Conservation (phyloP, 2,329 filamentous ascomycete genomes). For the Davidsoniella eucalypti region DNA sequence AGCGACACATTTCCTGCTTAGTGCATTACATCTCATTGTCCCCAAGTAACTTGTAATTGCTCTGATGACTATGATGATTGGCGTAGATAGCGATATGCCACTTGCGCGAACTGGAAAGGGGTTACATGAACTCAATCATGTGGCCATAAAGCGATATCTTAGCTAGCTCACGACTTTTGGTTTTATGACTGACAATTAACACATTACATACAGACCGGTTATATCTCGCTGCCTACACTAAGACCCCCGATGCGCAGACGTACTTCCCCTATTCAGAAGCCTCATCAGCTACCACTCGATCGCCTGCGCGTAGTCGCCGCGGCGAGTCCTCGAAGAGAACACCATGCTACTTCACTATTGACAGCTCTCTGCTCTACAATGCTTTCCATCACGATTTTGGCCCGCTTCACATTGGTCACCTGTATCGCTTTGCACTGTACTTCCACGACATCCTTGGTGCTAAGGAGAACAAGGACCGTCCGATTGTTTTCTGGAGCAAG, state of each 20-base stretch:
- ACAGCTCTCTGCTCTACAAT: slow-evolving; percentile 87
- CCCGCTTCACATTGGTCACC: slow-evolving; percentile 87
- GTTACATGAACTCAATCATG: too few species aligned
- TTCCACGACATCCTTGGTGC: slow-evolving; percentile 91
- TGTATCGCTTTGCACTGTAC: slow-evolving; percentile 90
- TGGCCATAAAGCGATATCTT: too few species aligned
- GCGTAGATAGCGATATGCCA: too few species aligned
- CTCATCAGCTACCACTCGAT: slow-evolving; percentile 27
- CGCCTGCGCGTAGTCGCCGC: slow-evolving; percentile 29
- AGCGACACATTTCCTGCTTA: too few species aligned
- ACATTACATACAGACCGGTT: slow-evolving; percentile 52
- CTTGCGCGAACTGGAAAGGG: too few species aligned
- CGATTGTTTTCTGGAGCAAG: slow-evolving; percentile 91
- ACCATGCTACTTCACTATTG: slow-evolving; percentile 90
- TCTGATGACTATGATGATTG: too few species aligned
- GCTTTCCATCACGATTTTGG: slow-evolving; percentile 98
- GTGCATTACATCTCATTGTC: too few species aligned
- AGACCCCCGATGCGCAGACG: slow-evolving; percentile 64
- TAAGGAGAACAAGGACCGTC: slow-evolving; percentile 73
- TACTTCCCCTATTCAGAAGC: slow-evolving; percentile 65
- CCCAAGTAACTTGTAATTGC: too few species aligned
- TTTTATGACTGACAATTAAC: neutral
- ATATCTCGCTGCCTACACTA: slow-evolving; percentile 83
- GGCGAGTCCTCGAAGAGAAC: slow-evolving; percentile 23
- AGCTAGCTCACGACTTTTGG: too few species aligned